These are phyloP conservation scores for Euphrasia arctica DNA, from an alignment of 305 asterid genomes.

Conservation along the genomic window DNA sequence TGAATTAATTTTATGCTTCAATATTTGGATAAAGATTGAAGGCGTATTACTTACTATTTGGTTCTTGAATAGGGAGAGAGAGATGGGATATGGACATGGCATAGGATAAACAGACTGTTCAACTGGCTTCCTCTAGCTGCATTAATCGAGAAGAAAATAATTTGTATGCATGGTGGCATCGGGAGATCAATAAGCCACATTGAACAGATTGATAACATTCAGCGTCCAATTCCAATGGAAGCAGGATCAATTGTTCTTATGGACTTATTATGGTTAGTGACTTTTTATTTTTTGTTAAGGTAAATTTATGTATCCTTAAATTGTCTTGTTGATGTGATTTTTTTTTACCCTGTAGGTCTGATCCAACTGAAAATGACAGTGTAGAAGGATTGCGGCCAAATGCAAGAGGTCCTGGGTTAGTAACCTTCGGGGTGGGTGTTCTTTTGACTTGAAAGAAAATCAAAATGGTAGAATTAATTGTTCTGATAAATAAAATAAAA, in stretches of 20 bases:
- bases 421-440: slow-evolving; percentile 92
- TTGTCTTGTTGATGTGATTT: slow-evolving; percentile 21
- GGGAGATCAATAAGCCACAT: slow-evolving; percentile 72
- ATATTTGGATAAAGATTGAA: slow-evolving; percentile 11
- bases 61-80: slow-evolving; percentile 57
- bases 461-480: too few relatives aligned
- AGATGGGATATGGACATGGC: slow-evolving; percentile 79
- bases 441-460: neutral
- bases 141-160: slow-evolving; percentile 61
- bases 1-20: slow-evolving; percentile 19
- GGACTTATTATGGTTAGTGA: slow-evolving; percentile 89
- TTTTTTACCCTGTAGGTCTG: slow-evolving; percentile 76
- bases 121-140: slow-evolving; percentile 79
- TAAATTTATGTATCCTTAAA: neutral
- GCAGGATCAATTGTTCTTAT: slow-evolving; percentile 97
- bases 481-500: too few relatives aligned
- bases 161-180: slow-evolving; percentile 75
- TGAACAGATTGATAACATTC: slow-evolving; percentile 79
- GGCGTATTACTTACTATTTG: slow-evolving; percentile 11
- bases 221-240: slow-evolving; percentile 98
- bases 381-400: slow-evolving; percentile 98
- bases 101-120: slow-evolving; percentile 63
- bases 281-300: slow-evolving; percentile 6
- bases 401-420: slow-evolving; percentile 99
- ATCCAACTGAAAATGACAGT: slow-evolving; percentile 99